Conservation (phyloP, 2,329 filamentous ascomycete species). For the Botryotinia narcissicola region DNA sequence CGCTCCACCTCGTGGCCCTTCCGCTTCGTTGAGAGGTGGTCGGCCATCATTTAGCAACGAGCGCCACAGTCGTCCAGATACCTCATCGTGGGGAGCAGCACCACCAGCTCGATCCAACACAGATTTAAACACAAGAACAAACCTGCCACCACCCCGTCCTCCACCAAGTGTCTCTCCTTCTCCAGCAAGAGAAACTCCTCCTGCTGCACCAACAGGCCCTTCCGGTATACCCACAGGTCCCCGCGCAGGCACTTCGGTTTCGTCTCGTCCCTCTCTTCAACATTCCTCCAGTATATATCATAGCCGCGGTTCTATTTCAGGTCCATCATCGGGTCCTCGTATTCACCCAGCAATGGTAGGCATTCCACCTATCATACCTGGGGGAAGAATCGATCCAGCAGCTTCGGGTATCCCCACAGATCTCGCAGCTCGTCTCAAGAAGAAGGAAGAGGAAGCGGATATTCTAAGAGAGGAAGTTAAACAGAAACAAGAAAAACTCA, state of each 20-base stretch:
- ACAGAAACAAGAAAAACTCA: slow-evolving; percentile 37
- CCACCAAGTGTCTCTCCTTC: slow-evolving; percentile 35
- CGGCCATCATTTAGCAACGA: slow-evolving; percentile 36
- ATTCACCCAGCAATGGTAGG: slow-evolving; percentile 38
- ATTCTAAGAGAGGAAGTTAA: slow-evolving; percentile 34
- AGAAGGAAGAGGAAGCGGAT: slow-evolving; percentile 38
- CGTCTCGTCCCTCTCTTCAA: slow-evolving; percentile 33
- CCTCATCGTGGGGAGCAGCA: slow-evolving; percentile 34
- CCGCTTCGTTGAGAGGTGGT: slow-evolving; percentile 34
- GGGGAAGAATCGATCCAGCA: slow-evolving; percentile 37
- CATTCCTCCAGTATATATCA: slow-evolving; percentile 33
- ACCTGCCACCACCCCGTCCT: slow-evolving; percentile 28
- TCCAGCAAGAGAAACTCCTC: slow-evolving; percentile 27
- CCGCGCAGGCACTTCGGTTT: slow-evolving; percentile 30
- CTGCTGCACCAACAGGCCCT: slow-evolving; percentile 34
- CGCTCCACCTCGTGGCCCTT: slow-evolving; percentile 31
- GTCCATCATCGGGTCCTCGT: slow-evolving; percentile 30
- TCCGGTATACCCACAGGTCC: slow-evolving; percentile 37
- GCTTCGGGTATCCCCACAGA: slow-evolving; percentile 35
- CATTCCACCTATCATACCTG: slow-evolving; percentile 36
- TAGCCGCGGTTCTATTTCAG: slow-evolving; percentile 21
- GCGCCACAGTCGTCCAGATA: slow-evolving; percentile 32
- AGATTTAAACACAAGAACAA: slow-evolving; percentile 24
- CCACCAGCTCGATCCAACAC: slow-evolving; percentile 28
- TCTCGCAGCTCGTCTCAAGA: slow-evolving; percentile 34